These are phyloP conservation scores for Umbelopsis sp. DNA, from an alignment of 192 early-diverging fungal species.

Conservation along the genomic window DNA sequence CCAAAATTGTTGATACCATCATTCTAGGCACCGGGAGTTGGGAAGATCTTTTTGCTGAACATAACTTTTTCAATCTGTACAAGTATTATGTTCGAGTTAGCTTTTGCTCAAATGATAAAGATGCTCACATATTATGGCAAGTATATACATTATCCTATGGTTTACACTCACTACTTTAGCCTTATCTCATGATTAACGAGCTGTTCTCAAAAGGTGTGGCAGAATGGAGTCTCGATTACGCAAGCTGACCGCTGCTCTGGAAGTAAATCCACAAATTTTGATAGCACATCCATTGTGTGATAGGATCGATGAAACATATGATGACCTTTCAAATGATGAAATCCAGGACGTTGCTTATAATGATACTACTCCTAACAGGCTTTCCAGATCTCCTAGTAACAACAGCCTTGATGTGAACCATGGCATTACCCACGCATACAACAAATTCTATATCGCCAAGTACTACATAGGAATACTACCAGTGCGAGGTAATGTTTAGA, in stretches of 20 bases:
- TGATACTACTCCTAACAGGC: conserved; percentile 29
- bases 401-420: neutral
- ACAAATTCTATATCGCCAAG: neutral
- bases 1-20: conserved; percentile 26
- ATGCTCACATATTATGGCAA: conserved; percentile 19
- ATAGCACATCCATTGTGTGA: conserved; percentile 78
- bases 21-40: conserved; percentile 27
- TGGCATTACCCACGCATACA: neutral
- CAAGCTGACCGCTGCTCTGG: conserved; percentile 66
- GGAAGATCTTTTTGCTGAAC: conserved; percentile 27
- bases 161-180: conserved; percentile 6
- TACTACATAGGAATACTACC: neutral
- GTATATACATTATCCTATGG: too few relatives aligned
- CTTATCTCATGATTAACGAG: neutral
- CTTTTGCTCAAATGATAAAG: conserved; percentile 18
- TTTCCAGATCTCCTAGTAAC: neutral
- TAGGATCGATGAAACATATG: conserved; percentile 55
- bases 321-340: conserved; percentile 55
- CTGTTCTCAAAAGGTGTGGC: conserved; percentile 53
- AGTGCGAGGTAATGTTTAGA: neutral
- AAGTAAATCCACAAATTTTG: conserved; percentile 54
- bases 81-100: conserved; percentile 32
- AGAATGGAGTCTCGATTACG: conserved; percentile 79
- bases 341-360: conserved; percentile 55
- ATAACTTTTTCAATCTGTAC: conserved; percentile 33